Base-by-base conservation (phyloP, 192 early-diverging fungal species). In the Pilobolus umbonatus region DNA sequence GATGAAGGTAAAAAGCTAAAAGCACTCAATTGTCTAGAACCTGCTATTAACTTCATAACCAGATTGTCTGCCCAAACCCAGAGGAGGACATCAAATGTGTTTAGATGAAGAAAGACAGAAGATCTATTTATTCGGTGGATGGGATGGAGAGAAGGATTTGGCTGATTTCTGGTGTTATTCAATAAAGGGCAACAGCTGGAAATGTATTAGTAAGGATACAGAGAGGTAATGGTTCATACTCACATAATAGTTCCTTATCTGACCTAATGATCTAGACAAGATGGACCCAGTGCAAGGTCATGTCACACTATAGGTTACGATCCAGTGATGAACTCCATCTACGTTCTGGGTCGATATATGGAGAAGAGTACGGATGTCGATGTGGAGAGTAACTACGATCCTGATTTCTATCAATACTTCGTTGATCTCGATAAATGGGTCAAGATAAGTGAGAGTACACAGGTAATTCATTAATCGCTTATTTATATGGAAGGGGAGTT, bases 51-150 rank as follows among this genome's bases (percentile, higher is more conserved):
- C n/a, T n/a, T n/a, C n/a, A n/a, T n/a, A n/a, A n/a, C n/a, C n/a
- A n/a, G n/a, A n/a, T n/a, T n/a, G n/a, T n/a, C n/a, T n/a, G n/a
- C n/a, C n/a, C n/a, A n/a, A n/a, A n/a, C 81, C 85, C 30, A 77
- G 96, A 45, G 95, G 95, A 34, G 96, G 95, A 2, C 96, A 98
- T 72, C 96, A 97, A 69, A 94, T 97, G 94, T 92, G 88, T 58
- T 83, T 97, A 19, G 95, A 98, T 59, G 72, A 76, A 17, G 86
- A 87, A 19, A 56, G 76, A 47, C 67, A 85, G 30, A 63, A 79
- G 8, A 83, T 93, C 9, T 98, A 95, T 61, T 69, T 98, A 32
- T 88, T 92, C 73, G 96, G 95, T 15, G 96, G 96, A 10, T 98
- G 94, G 94, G 87, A 95, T 77, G 96, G 96, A 9, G 70, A 79